phyloP scores from a whole-genome alignment of 2,329 filamentous ascomycete genomes.

The Diaporthe longicolla region DNA sequence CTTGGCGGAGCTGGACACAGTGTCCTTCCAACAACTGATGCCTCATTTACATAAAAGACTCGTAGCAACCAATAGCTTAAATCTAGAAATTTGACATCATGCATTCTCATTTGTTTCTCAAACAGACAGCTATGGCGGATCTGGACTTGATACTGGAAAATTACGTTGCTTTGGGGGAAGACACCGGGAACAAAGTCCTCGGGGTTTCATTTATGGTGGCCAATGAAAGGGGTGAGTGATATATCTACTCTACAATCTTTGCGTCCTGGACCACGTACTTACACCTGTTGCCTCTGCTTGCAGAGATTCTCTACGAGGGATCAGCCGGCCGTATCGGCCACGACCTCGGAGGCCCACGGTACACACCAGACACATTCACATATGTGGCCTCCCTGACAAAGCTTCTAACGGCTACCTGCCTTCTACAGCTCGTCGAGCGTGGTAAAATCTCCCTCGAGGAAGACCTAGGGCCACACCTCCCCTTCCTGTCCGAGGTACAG shows the following conservation, averaged over 20 bases:
- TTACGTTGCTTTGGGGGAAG: conserved; percentile 44
- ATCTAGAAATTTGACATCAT: too few species aligned
- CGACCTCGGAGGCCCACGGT: conserved; percentile 49
- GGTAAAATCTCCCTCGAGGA: conserved; percentile 54
- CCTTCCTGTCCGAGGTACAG: conserved; percentile 58
- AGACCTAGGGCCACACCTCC: conserved; percentile 55
- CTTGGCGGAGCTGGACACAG: background rate
- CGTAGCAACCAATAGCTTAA: too few species aligned
- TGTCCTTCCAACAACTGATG: background rate
- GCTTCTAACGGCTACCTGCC: conserved; percentile 54
- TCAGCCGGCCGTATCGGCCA: conserved; percentile 54
- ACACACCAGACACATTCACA: conserved; percentile 52
- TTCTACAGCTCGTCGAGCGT: conserved; percentile 58
- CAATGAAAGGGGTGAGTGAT: conserved; percentile 46
- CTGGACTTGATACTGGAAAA: conserved; percentile 47
- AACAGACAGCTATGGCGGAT: conserved; percentile 34
- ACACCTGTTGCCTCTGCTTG: background rate
- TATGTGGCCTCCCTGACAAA: conserved; percentile 57
- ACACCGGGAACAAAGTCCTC: conserved; percentile 50
- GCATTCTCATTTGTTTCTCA: too few species aligned
- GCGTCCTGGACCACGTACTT: background rate
- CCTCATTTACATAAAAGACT: too few species aligned
- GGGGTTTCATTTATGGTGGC: conserved; percentile 50
- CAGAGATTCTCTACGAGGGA: conserved; percentile 54
- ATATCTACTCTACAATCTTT: too few species aligned